Conservation (phyloP, 1,284 basidiomycete genomes). For the Ganoderma sinense region DNA sequence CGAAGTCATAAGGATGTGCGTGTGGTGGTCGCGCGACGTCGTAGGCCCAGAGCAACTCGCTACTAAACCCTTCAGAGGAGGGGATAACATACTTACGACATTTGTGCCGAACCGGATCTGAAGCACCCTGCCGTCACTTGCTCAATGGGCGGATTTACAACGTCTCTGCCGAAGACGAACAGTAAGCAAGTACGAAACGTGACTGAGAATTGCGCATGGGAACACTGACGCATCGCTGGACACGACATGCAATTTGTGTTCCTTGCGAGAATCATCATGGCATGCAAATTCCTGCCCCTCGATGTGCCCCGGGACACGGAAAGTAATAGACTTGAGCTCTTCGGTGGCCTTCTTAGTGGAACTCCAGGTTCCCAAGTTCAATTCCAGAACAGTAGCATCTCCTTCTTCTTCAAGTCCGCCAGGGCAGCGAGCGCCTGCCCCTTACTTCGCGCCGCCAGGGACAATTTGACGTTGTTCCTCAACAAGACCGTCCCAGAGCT, state of each 20-base stretch:
- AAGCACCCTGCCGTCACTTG: background rate
- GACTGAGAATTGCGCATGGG: too few species aligned
- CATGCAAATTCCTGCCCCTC: background rate
- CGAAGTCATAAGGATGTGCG: slow-evolving; percentile 51
- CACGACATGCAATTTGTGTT: slow-evolving; percentile 54
- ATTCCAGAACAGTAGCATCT: slow-evolving; percentile 51
- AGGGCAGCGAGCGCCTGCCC: slow-evolving; percentile 53
- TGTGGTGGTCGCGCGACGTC: slow-evolving; percentile 41
- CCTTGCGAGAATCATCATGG: slow-evolving; percentile 41
- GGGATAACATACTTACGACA: background rate
- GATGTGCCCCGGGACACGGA: background rate
- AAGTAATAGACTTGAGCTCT: slow-evolving; percentile 40
- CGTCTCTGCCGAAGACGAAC: too few species aligned
- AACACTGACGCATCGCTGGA: slow-evolving; percentile 57
- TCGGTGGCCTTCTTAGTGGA: slow-evolving; percentile 50
- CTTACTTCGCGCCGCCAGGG: slow-evolving; percentile 53
- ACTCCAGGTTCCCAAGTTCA: slow-evolving; percentile 56
- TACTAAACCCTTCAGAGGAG: too few species aligned
- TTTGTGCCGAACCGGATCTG: background rate
- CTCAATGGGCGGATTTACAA: slow-evolving; percentile 47
- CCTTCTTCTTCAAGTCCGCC: slow-evolving; percentile 47
- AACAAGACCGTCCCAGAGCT: slow-evolving; percentile 41
- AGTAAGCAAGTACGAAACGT: slow-evolving; percentile 41
- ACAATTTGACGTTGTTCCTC: slow-evolving; percentile 57
- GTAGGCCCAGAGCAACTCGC: slow-evolving; percentile 34